Percentiles rank a stretch among this genome's conserved stretches.
Conservation (phyloP, 2,329 filamentous ascomycete species). For the Penicillium palitans region DNA sequence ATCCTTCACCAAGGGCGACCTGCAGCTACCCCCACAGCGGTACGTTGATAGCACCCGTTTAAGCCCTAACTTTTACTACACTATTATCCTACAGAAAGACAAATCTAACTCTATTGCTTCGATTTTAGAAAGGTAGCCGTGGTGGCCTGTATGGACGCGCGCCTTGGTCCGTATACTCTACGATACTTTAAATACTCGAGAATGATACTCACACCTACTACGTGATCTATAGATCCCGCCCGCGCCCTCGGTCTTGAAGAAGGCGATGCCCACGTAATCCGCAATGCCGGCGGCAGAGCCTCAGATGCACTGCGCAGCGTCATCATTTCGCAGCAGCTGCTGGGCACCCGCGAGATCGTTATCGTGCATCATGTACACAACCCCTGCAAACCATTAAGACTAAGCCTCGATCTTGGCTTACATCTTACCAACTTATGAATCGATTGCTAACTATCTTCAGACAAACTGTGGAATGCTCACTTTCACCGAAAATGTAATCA, state of each 20-base stretch:
- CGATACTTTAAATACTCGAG: neutral
- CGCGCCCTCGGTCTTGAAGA: constrained; percentile 68
- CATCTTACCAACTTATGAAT: neutral
- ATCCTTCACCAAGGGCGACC: constrained; percentile 64
- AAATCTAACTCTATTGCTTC: neutral
- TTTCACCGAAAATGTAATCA: constrained; percentile 62
- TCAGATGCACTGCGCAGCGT: constrained; percentile 71
- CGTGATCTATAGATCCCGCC: constrained; percentile 57
- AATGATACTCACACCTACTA: neutral
- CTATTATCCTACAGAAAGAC: neutral
- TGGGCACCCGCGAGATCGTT: constrained; percentile 73
- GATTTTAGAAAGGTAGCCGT: constrained; percentile 24
- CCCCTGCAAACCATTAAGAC: neutral
- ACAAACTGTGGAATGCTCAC: constrained; percentile 73
- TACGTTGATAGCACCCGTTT: constrained; percentile 37
- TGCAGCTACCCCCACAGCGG: constrained; percentile 66
- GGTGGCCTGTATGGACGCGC: constrained; percentile 82
- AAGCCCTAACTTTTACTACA: neutral
- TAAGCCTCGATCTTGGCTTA: neutral
- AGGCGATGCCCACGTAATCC: constrained; percentile 76
- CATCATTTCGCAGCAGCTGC: constrained; percentile 74
- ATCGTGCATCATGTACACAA: constrained; percentile 51
- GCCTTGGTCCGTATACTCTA: constrained; percentile 37
- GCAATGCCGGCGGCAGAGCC: constrained; percentile 69
- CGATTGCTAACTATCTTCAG: constrained; percentile 14